Base-by-base conservation (phyloP, 2,329 filamentous ascomycete genomes). In the Calonectria hongkongensis region DNA sequence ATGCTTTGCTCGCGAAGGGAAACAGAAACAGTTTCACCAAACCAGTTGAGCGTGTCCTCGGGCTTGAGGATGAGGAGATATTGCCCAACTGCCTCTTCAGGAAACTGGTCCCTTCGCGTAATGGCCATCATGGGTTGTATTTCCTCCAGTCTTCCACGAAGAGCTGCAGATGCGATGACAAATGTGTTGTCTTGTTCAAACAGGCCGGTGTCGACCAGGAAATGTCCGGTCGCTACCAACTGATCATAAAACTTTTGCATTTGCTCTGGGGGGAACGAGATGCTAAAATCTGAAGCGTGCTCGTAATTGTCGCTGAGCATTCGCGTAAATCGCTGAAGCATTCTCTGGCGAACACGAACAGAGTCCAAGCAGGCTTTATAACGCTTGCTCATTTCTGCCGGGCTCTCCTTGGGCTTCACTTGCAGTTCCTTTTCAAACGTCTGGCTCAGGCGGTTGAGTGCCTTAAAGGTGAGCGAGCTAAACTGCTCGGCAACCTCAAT, bases 401-500 rank as follows among this genome's bases (percentile, higher is more conserved):
- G 91, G 70, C 93, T 94, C 84, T 98, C 96, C 78, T 95, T 95
- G 1, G 94, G 93, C 78, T 95, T 94, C 69, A 93, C 91, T 76
- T 96, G 94, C 64, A 98, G 88, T 83, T 99, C 97, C 78, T 93
- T 93, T 83, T 98, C 97, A 78, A 98, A 99, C 21, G 97, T 97
- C 73, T 93, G 90, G 81, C 95, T 98, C 66, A 99, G 88, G 63
- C 97, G 93, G 78, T 94, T 94, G 73, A 98, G 89, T 10, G 96
- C 96, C 84, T 98, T 98, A 81, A 95, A 96, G 1, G 97, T 98
- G 74, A 99, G 89, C 30, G 95, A 95, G 83, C 93, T 97, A 83
- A 99, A 99, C 82, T 99, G 97, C 86, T 98, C 97, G 1, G 97
- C 97, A 50, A 98, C 97, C 85, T 98, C 96, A 48, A 98, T 94